Evolutionary conservation across 2,329 filamentous ascomycete species (phyloP), one percentile per base, ranked within the genome.

Genomic region (Alternaria hordeiaustralica): DNA sequence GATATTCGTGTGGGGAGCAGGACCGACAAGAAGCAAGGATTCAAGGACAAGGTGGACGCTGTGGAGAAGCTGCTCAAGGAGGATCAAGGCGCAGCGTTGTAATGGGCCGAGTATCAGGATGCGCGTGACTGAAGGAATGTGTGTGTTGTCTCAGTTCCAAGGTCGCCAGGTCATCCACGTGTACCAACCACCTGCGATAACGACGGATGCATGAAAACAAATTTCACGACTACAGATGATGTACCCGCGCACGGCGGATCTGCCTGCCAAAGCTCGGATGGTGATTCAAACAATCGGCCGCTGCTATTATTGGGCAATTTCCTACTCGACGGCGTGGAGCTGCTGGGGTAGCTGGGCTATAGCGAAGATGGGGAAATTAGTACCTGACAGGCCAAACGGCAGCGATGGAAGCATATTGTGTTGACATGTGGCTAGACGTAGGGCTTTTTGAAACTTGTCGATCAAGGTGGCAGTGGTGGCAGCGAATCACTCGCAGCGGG

Each of bases 1-100:
- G 94, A 95, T 77, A 94, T 98, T 82, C 86, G 95, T 12, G 89
- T 94, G 46, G 95, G 95, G 1, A 91, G 91, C 26, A 89, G 93
- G 75, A 96, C 91, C 72, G 94, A 97, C 78, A 97, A 97, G 86
- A 87, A 86, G 78, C 93, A 97, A 82, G 88, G 88, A 3, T 91
- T 92, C 36, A 87, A 89, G 75, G 92, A 96, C 69, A 97, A 97
- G 83, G 92, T 97, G 21, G 82, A 81, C 23, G 85, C 85, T 55
- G 87, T 90, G 33, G 82, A 87, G 69, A 81, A 82, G 69, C 70
- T 90, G 58, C 73, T 90, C 65, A 71, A 71, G 56, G 69, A 69
- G 9, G 78, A 78, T 41, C 81, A 75, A 26, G 41, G 47, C 53
- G 36, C 36, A n/a, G 49, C 49, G 49, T 25, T 41, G 49, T 56